phyloP scores from a whole-genome alignment of 305 asterid species.

The Rubia occidens region DNA sequence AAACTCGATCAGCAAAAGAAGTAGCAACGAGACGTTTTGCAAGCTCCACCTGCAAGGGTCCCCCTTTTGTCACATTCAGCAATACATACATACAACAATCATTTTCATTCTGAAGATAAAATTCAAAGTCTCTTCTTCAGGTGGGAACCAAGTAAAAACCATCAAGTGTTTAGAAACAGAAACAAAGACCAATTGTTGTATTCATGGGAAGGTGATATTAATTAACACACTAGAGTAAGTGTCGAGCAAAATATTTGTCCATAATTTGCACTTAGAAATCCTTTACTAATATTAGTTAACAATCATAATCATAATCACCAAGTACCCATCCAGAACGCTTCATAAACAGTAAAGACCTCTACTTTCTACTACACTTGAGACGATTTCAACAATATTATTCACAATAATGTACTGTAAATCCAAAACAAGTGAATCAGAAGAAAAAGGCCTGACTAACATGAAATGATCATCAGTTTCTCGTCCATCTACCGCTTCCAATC shows the following conservation, averaged over 20 bases:
- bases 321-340: not conserved
- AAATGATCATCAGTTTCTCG: too few relatives aligned
- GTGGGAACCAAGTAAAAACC: not conserved
- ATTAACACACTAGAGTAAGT: not conserved
- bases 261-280: not conserved
- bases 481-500: not conserved
- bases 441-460: too few relatives aligned
- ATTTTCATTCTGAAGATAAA: not conserved
- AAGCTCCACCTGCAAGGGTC: slow-evolving; percentile 57
- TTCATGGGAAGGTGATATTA: not conserved
- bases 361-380: not conserved
- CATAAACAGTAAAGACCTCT: not conserved
- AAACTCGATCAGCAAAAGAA: slow-evolving; percentile 90
- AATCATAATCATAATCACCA: not conserved
- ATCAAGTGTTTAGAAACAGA: not conserved
- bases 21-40: slow-evolving; percentile 60
- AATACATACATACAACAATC: not conserved
- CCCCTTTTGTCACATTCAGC: not conserved
- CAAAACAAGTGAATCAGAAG: not conserved
- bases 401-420: too few relatives aligned
- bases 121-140: not conserved
- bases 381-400: too few relatives aligned
- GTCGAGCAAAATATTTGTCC: not conserved
- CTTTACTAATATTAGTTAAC: not conserved
- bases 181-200: not conserved